Percentiles rank a stretch among this genome's conserved stretches.
phyloP scores from a whole-genome alignment of 257 asterid genomes.

The Solanum piurae region DNA sequence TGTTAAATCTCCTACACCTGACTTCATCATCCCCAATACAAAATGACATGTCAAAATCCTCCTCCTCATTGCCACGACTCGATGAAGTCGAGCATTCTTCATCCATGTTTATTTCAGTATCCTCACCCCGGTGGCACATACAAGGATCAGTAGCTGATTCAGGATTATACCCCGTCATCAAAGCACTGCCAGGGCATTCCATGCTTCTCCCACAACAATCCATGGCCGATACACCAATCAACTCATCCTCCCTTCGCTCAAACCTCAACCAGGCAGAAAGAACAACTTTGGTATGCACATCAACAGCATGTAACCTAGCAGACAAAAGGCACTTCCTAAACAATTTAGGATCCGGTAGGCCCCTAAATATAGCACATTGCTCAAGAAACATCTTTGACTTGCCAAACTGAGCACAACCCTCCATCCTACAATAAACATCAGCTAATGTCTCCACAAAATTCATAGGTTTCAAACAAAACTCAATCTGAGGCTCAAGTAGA shows the following conservation, averaged over 20 bases:
- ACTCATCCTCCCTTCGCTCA: constrained; percentile 86
- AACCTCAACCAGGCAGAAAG: constrained; percentile 90
- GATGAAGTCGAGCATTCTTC: constrained; percentile 66
- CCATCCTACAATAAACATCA: constrained; percentile 43
- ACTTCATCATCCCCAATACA: constrained; percentile 80
- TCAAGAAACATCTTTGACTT: constrained; percentile 54
- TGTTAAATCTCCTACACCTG: constrained; percentile 61
- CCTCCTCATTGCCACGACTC: constrained; percentile 28
- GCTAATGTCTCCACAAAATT: constrained; percentile 62
- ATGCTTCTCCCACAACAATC: constrained; percentile 68
- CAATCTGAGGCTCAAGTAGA: constrained; percentile 74
- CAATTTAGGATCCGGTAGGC: constrained; percentile 75
- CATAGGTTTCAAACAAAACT: constrained; percentile 58
- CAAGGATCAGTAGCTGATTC: constrained; percentile 68
- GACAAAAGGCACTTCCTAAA: constrained; percentile 71
- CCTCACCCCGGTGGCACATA: constrained; percentile 24
- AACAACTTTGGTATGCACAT: constrained; percentile 84
- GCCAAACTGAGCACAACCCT: constrained; percentile 39
- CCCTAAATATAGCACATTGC: constrained; percentile 67
- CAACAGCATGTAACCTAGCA: constrained; percentile 76
- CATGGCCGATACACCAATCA: constrained; percentile 75
- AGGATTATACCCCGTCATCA: constrained; percentile 74
- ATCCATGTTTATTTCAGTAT: constrained; percentile 6
- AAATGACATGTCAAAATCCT: constrained; percentile 58
- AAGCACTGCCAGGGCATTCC: constrained; percentile 67